Evolutionary conservation across 768 basidiomycete species (phyloP).

Genomic region (Thelephora aurantiotincta): DNA sequence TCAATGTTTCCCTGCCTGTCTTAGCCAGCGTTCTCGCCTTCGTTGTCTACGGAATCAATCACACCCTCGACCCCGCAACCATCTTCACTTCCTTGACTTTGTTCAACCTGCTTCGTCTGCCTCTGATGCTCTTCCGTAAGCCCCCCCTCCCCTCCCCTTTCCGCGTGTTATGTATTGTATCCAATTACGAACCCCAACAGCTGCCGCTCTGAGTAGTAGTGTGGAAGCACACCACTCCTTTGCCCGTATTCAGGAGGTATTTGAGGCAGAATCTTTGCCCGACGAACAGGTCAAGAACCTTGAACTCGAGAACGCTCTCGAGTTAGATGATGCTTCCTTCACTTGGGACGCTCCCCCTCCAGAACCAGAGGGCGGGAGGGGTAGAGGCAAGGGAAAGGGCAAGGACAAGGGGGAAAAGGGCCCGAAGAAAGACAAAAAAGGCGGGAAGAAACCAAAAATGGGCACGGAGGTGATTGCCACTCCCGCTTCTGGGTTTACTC

Average conservation of each 20-base stretch:
- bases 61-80: conserved; percentile 49
- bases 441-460: conserved; percentile 8
- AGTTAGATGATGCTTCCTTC: conserved; percentile 48
- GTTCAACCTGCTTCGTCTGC: conserved; percentile 72
- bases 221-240: conserved; percentile 76
- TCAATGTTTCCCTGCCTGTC: conserved; percentile 58
- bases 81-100: conserved; percentile 79
- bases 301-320: conserved; percentile 46
- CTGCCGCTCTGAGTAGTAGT: conserved; percentile 58
- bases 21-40: conserved; percentile 70
- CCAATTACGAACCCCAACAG: conserved; percentile 20
- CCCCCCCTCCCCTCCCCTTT: conserved; percentile 3
- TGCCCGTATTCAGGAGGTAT: conserved; percentile 64
- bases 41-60: conserved; percentile 66
- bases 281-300: conserved; percentile 42
- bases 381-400: conserved; percentile 8
- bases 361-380: conserved; percentile 19
- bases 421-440: conserved; percentile 7
- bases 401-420: conserved; percentile 22
- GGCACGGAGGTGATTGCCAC: conserved; percentile 3
- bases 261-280: conserved; percentile 66
- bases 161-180: conserved; percentile 2
- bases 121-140: conserved; percentile 58
- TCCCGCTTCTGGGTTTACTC: background rate
- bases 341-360: conserved; percentile 76